Conservation (phyloP, 164 flowering plant genomes). For the Cinnamomum chago region DNA sequence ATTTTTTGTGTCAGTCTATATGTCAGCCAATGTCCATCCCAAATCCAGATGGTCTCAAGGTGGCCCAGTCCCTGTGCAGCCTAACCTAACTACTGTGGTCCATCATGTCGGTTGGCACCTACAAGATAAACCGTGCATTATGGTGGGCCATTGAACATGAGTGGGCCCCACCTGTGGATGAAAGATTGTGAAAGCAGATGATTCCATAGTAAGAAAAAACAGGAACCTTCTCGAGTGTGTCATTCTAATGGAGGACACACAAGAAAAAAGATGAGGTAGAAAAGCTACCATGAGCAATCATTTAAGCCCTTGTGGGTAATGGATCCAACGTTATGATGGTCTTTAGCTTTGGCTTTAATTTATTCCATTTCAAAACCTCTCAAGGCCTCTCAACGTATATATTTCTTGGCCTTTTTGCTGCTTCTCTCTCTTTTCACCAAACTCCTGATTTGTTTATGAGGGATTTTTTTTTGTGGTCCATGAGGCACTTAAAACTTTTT, state of each 20-base stretch:
- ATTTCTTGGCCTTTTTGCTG: not conserved
- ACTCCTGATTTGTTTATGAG: not conserved
- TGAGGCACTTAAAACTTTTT: not conserved
- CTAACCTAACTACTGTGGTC: not conserved
- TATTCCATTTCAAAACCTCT: not conserved
- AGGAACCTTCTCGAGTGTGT: not conserved
- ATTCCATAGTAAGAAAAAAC: not conserved
- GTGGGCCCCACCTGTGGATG: not conserved
- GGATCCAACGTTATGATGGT: conserved; percentile 6
- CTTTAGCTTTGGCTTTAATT: not conserved
- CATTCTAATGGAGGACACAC: conserved; percentile 2
- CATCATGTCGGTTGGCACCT: not conserved
- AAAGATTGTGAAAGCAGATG: not conserved
- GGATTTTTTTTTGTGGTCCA: not conserved
- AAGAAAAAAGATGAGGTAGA: not conserved
- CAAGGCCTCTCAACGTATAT: not conserved
- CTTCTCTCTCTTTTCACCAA: not conserved
- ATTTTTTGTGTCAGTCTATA: not conserved
- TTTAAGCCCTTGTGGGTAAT: not conserved
- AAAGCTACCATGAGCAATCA: conserved; percentile 3
- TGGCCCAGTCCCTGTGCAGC: not conserved
- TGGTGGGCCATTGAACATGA: not conserved
- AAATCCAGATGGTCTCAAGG: not conserved
- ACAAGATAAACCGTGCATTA: not conserved
- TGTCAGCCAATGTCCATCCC: not conserved